Conservation (phyloP, 2,329 filamentous ascomycete species). For the Pseudocercospora macadamiae region DNA sequence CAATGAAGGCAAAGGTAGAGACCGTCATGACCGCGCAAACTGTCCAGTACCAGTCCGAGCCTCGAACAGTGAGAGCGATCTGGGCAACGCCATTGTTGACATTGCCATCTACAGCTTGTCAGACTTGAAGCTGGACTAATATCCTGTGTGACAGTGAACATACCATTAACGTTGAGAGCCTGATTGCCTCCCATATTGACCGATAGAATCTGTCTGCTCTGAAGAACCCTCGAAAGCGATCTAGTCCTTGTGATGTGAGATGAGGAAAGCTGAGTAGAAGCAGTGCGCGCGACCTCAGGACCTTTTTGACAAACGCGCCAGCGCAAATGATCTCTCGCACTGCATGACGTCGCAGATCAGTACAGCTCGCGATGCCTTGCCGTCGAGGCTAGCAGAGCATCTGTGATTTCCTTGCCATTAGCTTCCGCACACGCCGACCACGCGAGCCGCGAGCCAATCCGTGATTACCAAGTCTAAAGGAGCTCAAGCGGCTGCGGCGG, state of each 20-base stretch:
- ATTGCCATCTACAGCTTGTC: slow-evolving; percentile 39
- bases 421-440: slow-evolving; percentile 5
- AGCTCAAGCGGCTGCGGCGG: not conserved
- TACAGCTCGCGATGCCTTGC: slow-evolving; percentile 2
- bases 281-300: not conserved
- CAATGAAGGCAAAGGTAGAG: slow-evolving; percentile 58
- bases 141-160: slow-evolving; percentile 7
- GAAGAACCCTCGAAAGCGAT: not conserved
- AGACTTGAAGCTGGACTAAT: slow-evolving; percentile 7
- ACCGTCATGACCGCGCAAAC: slow-evolving; percentile 63
- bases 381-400: slow-evolving; percentile 2
- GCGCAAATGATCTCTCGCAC: not conserved
- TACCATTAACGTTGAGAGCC: slow-evolving; percentile 51
- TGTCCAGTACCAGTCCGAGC: slow-evolving; percentile 66
- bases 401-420: not conserved
- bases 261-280: not conserved
- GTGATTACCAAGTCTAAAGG: not conserved
- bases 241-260: not conserved
- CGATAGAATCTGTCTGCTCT: not conserved
- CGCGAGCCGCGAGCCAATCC: not conserved
- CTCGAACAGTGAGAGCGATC: slow-evolving; percentile 61
- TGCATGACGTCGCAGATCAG: slow-evolving; percentile 3
- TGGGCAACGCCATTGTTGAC: slow-evolving; percentile 50
- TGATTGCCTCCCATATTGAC: slow-evolving; percentile 44
- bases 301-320: not conserved